A percentile compares a stretch with the other conserved stretches of the same genome.
Evolutionary conservation across 305 asterid genomes (phyloP).

Genomic region (Fraxinus nigra): DNA sequence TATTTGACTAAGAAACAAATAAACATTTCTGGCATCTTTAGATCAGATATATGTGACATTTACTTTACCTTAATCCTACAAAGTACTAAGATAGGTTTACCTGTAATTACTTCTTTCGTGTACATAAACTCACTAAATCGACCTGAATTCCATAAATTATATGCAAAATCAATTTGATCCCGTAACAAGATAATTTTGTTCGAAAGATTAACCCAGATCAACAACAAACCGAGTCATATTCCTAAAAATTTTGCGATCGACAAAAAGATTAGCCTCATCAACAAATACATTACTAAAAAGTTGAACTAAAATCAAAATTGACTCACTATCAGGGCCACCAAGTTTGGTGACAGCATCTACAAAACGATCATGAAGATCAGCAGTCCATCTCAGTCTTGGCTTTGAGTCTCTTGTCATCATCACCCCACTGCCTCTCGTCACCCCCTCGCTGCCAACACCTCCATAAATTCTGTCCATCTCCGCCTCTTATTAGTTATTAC

Average conservation of each 20-base stretch:
- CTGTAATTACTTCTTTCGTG: not conserved
- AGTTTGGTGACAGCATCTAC: slow-evolving; percentile 92
- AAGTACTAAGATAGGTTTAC: not conserved
- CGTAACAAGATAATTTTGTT: not conserved
- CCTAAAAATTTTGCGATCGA: not conserved
- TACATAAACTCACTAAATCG: not conserved
- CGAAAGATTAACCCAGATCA: not conserved
- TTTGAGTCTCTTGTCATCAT: slow-evolving; percentile 80
- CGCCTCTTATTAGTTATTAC: slow-evolving; percentile 20
- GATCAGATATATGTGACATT: not conserved
- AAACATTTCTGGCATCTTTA: not conserved
- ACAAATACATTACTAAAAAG: not conserved
- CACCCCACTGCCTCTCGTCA: slow-evolving; percentile 50
- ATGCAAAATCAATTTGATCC: not conserved
- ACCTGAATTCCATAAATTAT: not conserved
- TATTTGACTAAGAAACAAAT: not conserved
- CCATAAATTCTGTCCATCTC: slow-evolving; percentile 56
- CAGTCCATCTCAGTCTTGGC: slow-evolving; percentile 89
- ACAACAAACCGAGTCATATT: not conserved
- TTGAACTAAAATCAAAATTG: not conserved
- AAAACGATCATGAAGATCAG: slow-evolving; percentile 86
- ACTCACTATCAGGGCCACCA: slow-evolving; percentile 92
- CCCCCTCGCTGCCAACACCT: slow-evolving; percentile 36
- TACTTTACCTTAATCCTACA: not conserved
- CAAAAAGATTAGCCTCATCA: not conserved